Evolutionary conservation across 345 rosid genomes (phyloP).

Genomic region (Citrus glauca): DNA sequence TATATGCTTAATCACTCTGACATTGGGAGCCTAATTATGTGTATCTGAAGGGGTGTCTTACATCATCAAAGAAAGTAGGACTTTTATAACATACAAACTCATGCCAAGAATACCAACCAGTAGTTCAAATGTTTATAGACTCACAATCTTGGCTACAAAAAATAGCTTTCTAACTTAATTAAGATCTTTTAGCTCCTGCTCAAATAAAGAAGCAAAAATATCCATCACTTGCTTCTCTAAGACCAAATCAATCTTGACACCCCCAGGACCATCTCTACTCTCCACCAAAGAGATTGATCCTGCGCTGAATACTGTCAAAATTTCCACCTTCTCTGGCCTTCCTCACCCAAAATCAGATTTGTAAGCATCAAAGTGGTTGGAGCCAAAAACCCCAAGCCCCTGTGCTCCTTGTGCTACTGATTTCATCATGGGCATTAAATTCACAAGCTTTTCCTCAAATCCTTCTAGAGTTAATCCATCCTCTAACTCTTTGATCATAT

Average conservation of each 20-base stretch:
- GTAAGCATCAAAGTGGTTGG: background rate
- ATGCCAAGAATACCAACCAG: background rate
- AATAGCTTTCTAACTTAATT: background rate
- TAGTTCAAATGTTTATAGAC: background rate
- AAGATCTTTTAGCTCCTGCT: background rate
- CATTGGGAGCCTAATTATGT: background rate
- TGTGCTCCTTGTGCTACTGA: background rate
- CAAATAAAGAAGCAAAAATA: constrained; percentile 1
- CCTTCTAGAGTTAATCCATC: background rate
- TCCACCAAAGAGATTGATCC: constrained; percentile 12
- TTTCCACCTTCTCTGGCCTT: constrained; percentile 20
- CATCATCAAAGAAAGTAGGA: no score
- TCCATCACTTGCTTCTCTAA: constrained; percentile 22
- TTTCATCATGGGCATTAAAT: background rate
- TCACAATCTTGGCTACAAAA: background rate
- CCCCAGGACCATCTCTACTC: background rate
- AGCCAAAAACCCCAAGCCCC: background rate
- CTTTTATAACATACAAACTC: background rate
- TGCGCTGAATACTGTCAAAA: constrained; percentile 8
- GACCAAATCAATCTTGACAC: constrained; percentile 23
- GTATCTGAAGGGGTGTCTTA: background rate
- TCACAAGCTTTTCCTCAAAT: background rate
- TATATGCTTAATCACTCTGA: background rate
- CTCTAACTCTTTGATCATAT: background rate
- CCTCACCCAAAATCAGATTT: constrained; percentile 20